Evolutionary conservation across 2,329 filamentous ascomycete species (phyloP).

Genomic region (Aspergillus sergii): DNA sequence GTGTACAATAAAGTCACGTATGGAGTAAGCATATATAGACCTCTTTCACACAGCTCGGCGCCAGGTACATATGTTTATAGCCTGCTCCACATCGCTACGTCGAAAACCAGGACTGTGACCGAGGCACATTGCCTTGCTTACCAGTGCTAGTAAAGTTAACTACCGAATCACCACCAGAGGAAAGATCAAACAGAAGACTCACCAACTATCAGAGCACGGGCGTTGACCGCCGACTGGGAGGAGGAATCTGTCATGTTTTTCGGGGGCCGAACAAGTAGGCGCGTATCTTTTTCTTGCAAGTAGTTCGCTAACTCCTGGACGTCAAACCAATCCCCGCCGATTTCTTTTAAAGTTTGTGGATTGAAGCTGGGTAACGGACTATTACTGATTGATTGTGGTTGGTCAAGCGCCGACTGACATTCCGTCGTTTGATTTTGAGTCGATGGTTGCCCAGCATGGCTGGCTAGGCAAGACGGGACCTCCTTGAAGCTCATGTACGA

Average conservation of each 20-base stretch:
- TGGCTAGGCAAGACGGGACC: not conserved
- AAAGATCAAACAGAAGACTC: not conserved
- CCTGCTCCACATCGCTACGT: slow-evolving; percentile 18
- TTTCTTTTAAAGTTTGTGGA: not conserved
- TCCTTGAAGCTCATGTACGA: not conserved
- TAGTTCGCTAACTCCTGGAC: not conserved
- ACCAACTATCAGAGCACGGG: not conserved
- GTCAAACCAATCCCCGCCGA: not conserved
- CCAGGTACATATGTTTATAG: slow-evolving; percentile 2
- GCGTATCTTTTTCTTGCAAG: not conserved
- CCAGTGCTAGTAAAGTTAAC: not conserved
- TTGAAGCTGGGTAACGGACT: not conserved
- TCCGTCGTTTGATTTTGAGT: not conserved
- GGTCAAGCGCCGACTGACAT: not conserved
- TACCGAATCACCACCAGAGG: not conserved
- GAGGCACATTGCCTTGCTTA: slow-evolving; percentile 17
- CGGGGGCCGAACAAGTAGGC: not conserved
- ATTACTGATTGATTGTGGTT: not conserved
- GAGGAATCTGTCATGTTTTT: not conserved
- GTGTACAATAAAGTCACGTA: not conserved
- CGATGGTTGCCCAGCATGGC: not conserved
- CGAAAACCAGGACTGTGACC: slow-evolving; percentile 19
- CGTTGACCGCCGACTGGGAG: not conserved
- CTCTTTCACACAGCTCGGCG: not conserved
- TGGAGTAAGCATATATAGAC: not conserved